Conservation (phyloP, 768 basidiomycete species). For the Amanita jacksonii region DNA sequence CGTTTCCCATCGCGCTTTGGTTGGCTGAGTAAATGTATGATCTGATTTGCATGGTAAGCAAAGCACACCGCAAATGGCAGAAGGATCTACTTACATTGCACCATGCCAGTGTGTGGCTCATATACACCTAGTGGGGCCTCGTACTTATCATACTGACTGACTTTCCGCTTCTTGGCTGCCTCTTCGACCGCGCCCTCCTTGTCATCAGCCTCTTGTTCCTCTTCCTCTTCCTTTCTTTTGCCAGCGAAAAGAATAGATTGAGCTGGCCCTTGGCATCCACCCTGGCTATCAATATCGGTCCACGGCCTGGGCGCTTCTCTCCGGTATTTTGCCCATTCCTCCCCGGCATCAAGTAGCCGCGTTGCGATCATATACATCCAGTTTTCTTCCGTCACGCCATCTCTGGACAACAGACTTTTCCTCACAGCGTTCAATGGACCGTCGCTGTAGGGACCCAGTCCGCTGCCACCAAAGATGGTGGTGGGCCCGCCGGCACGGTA, state of each 20-base stretch:
- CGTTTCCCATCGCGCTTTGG: constrained; percentile 48
- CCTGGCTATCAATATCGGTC: constrained; percentile 35
- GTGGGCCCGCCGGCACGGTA: constrained; percentile 91
- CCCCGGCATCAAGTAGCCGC: constrained; percentile 52
- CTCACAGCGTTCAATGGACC: constrained; percentile 79
- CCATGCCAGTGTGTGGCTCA: constrained; percentile 70
- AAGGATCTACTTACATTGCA: constrained; percentile 50
- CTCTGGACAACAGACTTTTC: constrained; percentile 68
- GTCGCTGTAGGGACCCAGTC: constrained; percentile 83
- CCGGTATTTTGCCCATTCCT: constrained; percentile 54
- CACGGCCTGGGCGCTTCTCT: constrained; percentile 34
- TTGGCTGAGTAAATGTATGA: constrained; percentile 72
- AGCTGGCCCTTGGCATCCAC: constrained; percentile 19
- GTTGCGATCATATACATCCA: constrained; percentile 84
- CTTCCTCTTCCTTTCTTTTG: constrained; percentile 22
- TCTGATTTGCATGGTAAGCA: constrained; percentile 31
- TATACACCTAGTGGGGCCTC: constrained; percentile 58
- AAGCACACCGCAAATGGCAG: not conserved
- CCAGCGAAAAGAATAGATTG: constrained; percentile 11
- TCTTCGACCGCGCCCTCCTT: constrained; percentile 19
- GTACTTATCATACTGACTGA: constrained; percentile 15
- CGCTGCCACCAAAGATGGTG: constrained; percentile 79
- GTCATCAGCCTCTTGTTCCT: constrained; percentile 20
- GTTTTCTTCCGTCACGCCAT: constrained; percentile 79
- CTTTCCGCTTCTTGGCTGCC: constrained; percentile 22